Percentiles rank a stretch among this genome's conserved stretches.
These are phyloP conservation scores for Lagenaria siceraria DNA, from an alignment of 306 rosid species.

Conservation along the genomic window DNA sequence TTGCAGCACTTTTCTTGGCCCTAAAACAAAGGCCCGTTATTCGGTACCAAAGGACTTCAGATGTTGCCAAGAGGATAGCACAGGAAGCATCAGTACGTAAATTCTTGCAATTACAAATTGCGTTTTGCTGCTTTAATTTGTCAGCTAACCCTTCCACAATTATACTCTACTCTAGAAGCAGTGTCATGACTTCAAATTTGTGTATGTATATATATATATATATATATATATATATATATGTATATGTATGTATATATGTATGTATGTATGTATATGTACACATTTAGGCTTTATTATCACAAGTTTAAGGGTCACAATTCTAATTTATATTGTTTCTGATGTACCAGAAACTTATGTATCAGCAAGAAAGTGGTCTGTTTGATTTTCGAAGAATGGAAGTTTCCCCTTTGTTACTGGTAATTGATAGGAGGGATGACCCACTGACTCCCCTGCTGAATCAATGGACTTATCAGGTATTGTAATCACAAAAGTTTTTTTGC, in stretches of 20 bases:
- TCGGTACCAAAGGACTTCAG: slow-evolving; percentile 92
- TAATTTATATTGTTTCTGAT: slow-evolving; percentile 15
- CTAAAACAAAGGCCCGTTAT: slow-evolving; percentile 78
- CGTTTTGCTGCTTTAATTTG: neutral
- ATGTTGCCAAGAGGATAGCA: slow-evolving; percentile 79
- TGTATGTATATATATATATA: neutral
- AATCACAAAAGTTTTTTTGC: neutral
- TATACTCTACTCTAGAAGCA: neutral
- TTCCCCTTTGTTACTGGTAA: slow-evolving; percentile 79
- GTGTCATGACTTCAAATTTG: neutral
- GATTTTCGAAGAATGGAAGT: slow-evolving; percentile 83
- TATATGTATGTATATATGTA: neutral
- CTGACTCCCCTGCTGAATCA: slow-evolving; percentile 80
- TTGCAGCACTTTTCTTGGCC: slow-evolving; percentile 74
- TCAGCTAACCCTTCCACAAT: neutral
- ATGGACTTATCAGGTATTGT: slow-evolving; percentile 92
- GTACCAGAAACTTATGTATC: slow-evolving; percentile 89
- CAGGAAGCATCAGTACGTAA: slow-evolving; percentile 67
- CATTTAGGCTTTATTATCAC: neutral
- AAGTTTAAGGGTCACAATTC: neutral
- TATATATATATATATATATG: too few species aligned
- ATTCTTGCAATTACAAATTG: neutral
- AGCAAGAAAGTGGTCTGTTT: slow-evolving; percentile 87
- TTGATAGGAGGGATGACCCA: slow-evolving; percentile 98
- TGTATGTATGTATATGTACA: too few species aligned